Percentiles rank a stretch among this genome's conserved stretches.
Evolutionary conservation across 2,329 filamentous ascomycete species (phyloP).

Genomic region (Aureobasidium sp.): DNA sequence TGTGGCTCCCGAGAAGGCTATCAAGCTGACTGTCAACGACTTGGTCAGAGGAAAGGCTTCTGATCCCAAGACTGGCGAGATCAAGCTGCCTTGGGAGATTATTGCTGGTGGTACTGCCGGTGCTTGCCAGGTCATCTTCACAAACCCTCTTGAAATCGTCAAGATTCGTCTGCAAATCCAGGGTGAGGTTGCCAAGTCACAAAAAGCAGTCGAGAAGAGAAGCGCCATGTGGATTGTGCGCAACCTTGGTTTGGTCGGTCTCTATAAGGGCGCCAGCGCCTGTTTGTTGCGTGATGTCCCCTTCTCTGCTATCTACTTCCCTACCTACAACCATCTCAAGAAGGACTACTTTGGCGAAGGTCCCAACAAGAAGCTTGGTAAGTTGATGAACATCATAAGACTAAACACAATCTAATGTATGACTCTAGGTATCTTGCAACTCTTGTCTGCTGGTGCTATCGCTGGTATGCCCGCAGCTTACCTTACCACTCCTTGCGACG

Average conservation of each 20-base stretch:
- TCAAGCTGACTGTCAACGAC: slow-evolving; percentile 98
- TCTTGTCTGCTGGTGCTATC: slow-evolving; percentile 90
- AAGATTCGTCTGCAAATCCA: slow-evolving; percentile 98
- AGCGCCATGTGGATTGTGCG: slow-evolving; percentile 97
- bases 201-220: slow-evolving; percentile 69
- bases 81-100: slow-evolving; percentile 64
- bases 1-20: slow-evolving; percentile 98
- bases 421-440: slow-evolving; percentile 61
- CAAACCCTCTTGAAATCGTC: slow-evolving; percentile 96
- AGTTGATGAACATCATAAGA: neutral
- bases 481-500: slow-evolving; percentile 92
- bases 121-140: slow-evolving; percentile 95
- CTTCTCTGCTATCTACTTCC: slow-evolving; percentile 99
- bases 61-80: slow-evolving; percentile 63
- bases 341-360: slow-evolving; percentile 88
- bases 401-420: neutral
- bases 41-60: slow-evolving; percentile 70
- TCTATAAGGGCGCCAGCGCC: slow-evolving; percentile 94
- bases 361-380: slow-evolving; percentile 68
- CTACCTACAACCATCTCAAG: slow-evolving; percentile 91
- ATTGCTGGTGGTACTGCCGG: slow-evolving; percentile 83
- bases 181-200: slow-evolving; percentile 77
- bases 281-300: slow-evolving; percentile 93
- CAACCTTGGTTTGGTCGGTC: slow-evolving; percentile 84
- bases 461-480: slow-evolving; percentile 55